Conservation (phyloP, 176 grass and related monocot species). For the Rhynchospora pubera region DNA sequence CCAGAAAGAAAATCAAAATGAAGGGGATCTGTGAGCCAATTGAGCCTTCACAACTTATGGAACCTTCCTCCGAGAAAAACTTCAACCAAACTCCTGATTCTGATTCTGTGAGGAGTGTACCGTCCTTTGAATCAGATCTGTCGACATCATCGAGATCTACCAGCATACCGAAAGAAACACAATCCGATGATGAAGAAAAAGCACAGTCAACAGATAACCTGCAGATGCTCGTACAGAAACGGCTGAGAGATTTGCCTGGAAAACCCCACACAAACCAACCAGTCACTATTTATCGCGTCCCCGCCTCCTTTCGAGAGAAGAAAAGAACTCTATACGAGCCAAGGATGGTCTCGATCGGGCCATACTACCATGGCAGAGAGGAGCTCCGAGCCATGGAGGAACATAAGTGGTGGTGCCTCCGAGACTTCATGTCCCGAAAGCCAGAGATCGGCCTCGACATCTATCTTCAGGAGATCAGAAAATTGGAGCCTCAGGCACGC, state of each 20-base stretch:
- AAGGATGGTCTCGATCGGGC: slow-evolving; percentile 17
- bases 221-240: background rate
- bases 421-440: slow-evolving; percentile 6
- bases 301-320: slow-evolving; percentile 6
- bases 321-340: slow-evolving; percentile 18
- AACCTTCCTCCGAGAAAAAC: background rate
- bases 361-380: background rate
- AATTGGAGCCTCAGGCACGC: background rate
- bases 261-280: background rate
- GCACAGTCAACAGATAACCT: background rate
- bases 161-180: background rate
- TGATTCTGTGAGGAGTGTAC: background rate
- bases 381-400: slow-evolving; percentile 14
- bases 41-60: background rate
- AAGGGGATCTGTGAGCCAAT: background rate
- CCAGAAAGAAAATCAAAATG: background rate
- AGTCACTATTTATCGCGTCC: slow-evolving; percentile 10
- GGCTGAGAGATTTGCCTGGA: background rate
- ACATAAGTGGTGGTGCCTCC: slow-evolving; percentile 21
- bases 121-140: background rate
- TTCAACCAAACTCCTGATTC: background rate
- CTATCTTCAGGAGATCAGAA: background rate
- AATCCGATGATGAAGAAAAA: background rate
- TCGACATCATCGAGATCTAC: background rate
- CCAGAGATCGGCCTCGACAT: background rate